phyloP scores from a whole-genome alignment of 1,139 yeast species.

The Sugiyamaella japonica region DNA sequence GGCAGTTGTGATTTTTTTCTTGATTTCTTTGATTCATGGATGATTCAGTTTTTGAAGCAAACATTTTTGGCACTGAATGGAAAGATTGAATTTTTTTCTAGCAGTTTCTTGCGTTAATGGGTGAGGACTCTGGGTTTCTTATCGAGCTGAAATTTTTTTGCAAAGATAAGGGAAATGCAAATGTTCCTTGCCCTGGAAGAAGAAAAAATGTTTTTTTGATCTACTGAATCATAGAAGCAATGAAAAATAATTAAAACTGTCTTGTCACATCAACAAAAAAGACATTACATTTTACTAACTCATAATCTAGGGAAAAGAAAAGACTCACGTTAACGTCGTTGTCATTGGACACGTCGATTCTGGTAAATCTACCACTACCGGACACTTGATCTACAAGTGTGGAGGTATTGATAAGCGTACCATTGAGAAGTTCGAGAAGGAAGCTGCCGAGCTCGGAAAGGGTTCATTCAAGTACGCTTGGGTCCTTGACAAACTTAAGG shows the following conservation, averaged over 20 bases:
- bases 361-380: constrained; percentile 97
- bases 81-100: too few species aligned
- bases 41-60: too few species aligned
- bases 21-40: too few species aligned
- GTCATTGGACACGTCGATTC: constrained; percentile 99
- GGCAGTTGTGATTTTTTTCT: not conserved
- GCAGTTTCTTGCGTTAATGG: too few species aligned
- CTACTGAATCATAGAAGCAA: not conserved
- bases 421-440: constrained; percentile 98
- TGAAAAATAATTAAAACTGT: not conserved
- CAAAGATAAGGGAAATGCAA: not conserved
- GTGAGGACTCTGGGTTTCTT: not conserved
- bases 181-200: not conserved
- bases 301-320: constrained; percentile 73
- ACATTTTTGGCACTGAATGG: too few species aligned
- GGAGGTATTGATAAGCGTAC: constrained; percentile 96
- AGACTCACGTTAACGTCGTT: constrained; percentile 98
- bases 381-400: constrained; percentile 97
- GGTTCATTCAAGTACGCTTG: constrained; percentile 99
- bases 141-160: not conserved
- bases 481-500: constrained; percentile 94
- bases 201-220: too few species aligned
- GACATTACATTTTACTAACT: constrained; percentile 5
- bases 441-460: constrained; percentile 97
- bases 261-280: not conserved